These are phyloP conservation scores for Blastobotrys malaysiensis DNA, from an alignment of 1,139 yeast genomes.

Conservation along the genomic window DNA sequence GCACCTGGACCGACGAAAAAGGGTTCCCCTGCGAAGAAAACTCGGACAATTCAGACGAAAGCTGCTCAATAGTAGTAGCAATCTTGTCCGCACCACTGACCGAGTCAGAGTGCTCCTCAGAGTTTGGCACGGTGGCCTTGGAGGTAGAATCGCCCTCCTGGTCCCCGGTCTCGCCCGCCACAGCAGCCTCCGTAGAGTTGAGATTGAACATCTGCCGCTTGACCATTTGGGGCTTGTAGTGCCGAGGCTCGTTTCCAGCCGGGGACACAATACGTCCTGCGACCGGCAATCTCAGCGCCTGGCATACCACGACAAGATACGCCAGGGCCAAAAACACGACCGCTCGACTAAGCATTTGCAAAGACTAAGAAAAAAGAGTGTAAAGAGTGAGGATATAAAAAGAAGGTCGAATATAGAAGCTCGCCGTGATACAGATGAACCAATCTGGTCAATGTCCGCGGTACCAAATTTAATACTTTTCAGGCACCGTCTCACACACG, in stretches of 20 bases:
- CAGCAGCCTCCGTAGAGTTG: constrained; percentile 1
- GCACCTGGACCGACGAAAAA: neutral
- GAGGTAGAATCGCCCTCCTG: neutral
- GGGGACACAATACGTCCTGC: neutral
- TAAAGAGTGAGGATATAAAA: constrained; percentile 3
- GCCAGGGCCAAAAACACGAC: constrained; percentile 2
- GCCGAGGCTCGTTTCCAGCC: constrained; percentile 11
- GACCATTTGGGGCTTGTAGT: constrained; percentile 13
- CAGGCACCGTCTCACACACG: neutral
- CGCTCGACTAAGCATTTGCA: neutral
- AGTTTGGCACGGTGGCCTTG: constrained; percentile 2
- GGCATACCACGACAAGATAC: neutral
- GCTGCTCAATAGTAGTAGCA: neutral
- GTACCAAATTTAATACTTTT: neutral
- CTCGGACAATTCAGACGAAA: neutral
- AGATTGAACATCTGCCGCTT: constrained; percentile 17
- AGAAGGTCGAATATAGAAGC: constrained; percentile 3
- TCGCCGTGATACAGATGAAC: constrained; percentile 5
- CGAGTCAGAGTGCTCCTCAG: neutral
- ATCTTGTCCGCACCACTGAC: neutral
- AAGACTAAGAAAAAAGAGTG: constrained; percentile 5
- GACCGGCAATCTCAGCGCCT: constrained; percentile 1
- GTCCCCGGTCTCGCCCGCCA: neutral
- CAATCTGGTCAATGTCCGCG: neutral
- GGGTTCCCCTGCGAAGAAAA: neutral